Evolutionary conservation across 2,329 filamentous ascomycete species (phyloP), one percentile per base, ranked within the genome.

Genomic region (Verticillium nubilum): DNA sequence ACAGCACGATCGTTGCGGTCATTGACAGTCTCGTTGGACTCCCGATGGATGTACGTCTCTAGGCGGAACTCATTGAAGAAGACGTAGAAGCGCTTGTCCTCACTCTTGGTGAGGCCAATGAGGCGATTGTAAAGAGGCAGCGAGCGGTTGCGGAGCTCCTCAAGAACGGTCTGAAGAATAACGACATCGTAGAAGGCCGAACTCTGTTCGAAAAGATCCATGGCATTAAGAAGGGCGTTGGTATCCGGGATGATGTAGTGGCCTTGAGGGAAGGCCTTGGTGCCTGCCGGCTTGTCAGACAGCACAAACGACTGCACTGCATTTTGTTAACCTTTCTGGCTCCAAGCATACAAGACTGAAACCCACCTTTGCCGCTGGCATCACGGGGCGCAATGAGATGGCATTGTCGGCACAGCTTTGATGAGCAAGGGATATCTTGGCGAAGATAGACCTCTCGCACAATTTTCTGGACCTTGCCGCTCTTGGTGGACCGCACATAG

Each of bases 41-140:
- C 83, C 62, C 95, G 84, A 28, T 83, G 77, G 54, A 97, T 85
- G 69, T 97, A 90, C 0, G 95, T 99, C 74, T 99, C 96, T 42
- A 93, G 80, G 57, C 94, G 86, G 71, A 99, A 99, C 68, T 99
- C 95, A 73, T 99, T 99, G 84, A 98, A 98, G 73, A 99, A 99
- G 57, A 99, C 91, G 70, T 98, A 97, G 72, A 97, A 98, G 58
- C 94, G 87, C 80, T 99, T 99, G 65, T 96, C 92, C 68, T 97
- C 92, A 69, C 94, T 97, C 75, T 94, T 96, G 42, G 93, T 96
- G 64, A 99, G 80, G 25, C 90, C 87, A 65, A 98, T 86, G 56
- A 99, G 80, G 42, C 95, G 90, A 73, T 97, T 97, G 78, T 98
- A 99, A 37, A 99, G 85, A 50, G 95, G 95, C 62, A 98, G 76